These are phyloP conservation scores for Rhizoctonia solani DNA, from an alignment of 1,284 basidiomycete species.

Conservation along the genomic window DNA sequence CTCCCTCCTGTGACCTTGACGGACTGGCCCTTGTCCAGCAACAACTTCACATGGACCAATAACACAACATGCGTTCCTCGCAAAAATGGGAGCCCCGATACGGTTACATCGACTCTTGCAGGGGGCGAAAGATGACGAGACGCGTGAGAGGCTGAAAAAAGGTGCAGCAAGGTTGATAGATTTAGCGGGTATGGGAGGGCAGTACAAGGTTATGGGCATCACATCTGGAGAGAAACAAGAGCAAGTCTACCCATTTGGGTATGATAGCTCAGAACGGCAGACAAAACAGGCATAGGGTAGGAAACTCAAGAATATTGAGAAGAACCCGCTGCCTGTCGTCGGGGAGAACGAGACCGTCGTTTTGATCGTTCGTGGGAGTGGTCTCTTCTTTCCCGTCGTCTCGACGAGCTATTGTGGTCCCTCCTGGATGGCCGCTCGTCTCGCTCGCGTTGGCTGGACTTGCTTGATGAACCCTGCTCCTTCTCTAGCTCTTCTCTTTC, in stretches of 20 bases:
- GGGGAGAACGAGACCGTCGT: constrained; percentile 32
- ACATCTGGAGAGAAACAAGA: constrained; percentile 40
- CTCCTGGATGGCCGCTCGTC: background rate
- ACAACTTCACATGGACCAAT: constrained; percentile 65
- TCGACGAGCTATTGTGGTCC: background rate
- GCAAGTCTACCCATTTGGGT: constrained; percentile 21
- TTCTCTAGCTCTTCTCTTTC: constrained; percentile 13
- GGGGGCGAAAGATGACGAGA: constrained; percentile 54
- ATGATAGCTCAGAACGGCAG: background rate
- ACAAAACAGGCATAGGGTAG: no score
- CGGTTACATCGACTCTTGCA: constrained; percentile 62
- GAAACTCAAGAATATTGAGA: no score
- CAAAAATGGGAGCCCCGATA: constrained; percentile 66
- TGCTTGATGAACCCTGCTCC: background rate
- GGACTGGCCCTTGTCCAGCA: constrained; percentile 66
- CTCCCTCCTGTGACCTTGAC: constrained; percentile 68
- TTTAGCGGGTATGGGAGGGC: constrained; percentile 56
- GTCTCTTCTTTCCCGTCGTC: background rate
- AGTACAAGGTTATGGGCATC: constrained; percentile 59
- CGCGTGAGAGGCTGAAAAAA: constrained; percentile 50
- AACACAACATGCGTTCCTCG: constrained; percentile 70
- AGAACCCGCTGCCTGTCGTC: no score
- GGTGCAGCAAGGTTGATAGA: constrained; percentile 57
- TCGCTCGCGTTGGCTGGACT: no score
- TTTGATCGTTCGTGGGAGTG: background rate